Conservation (phyloP, 805 yeast genomes). For the Lipomyces yamanashiensis region DNA sequence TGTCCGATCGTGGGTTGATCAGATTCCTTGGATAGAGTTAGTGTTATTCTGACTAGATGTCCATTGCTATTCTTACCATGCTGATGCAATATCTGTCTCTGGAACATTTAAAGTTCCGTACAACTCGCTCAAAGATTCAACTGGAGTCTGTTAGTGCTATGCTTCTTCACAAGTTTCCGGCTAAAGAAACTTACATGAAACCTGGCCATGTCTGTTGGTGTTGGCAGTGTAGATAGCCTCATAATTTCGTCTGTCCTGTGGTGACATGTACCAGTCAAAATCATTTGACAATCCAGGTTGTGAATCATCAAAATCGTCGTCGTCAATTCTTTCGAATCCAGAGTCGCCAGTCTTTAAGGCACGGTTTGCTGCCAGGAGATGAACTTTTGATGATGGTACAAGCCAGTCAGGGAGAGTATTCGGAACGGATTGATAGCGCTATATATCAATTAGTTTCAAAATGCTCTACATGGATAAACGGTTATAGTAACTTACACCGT, state of each 20-base stretch:
- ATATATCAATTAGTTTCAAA: background rate
- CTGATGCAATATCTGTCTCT: constrained; percentile 78
- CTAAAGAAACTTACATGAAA: constrained; percentile 51
- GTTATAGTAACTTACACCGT: constrained; percentile 55
- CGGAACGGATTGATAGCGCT: constrained; percentile 58
- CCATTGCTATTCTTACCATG: constrained; percentile 61
- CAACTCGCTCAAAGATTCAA: constrained; percentile 69
- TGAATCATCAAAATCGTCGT: constrained; percentile 58
- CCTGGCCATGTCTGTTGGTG: constrained; percentile 78
- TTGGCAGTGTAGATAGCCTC: constrained; percentile 76
- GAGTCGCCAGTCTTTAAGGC: constrained; percentile 54
- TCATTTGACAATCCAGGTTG: constrained; percentile 67
- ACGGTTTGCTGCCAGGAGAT: constrained; percentile 79
- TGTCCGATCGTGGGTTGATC: constrained; percentile 86
- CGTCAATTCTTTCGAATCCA: constrained; percentile 29
- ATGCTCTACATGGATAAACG: background rate
- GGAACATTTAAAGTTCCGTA: constrained; percentile 80
- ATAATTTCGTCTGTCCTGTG: constrained; percentile 77
- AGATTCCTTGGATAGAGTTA: constrained; percentile 52
- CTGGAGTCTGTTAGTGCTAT: constrained; percentile 3
- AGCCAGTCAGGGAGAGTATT: constrained; percentile 84
- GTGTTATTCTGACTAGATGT: background rate
- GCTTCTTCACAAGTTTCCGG: background rate
- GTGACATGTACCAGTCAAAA: constrained; percentile 97
- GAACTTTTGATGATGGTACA: constrained; percentile 86